Evolutionary conservation across 768 basidiomycete species (phyloP).

Genomic region (Hericium erinaceus): DNA sequence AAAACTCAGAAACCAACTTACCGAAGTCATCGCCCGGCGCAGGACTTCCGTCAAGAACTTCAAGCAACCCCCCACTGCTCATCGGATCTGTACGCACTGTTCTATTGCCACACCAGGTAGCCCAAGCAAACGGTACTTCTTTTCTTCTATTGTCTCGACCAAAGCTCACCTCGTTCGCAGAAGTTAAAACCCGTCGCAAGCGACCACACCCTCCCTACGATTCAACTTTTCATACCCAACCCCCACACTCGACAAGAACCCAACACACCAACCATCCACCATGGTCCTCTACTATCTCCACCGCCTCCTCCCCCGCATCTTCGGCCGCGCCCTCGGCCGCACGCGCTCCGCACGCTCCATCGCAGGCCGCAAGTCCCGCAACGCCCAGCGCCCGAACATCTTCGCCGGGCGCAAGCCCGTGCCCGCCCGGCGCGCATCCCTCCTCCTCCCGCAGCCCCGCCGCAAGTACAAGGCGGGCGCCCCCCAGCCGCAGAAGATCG

Average conservation of each 20-base stretch:
- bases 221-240: neutral
- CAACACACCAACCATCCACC: no score
- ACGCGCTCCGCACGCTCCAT: neutral
- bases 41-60: neutral
- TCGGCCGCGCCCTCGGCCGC: neutral
- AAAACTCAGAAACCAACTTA: neutral
- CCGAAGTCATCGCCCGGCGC: neutral
- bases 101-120: no score
- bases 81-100: neutral
- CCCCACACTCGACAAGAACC: neutral
- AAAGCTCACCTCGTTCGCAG: no score
- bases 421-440: neutral
- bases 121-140: no score
- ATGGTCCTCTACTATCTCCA: neutral
- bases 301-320: neutral
- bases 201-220: neutral
- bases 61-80: neutral
- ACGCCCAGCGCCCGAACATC: neutral
- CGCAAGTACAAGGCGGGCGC: conserved; percentile 1
- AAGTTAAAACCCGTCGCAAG: neutral
- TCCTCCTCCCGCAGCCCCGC: conserved; percentile 4
- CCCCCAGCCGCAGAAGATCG: neutral
- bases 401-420: conserved; percentile 1
- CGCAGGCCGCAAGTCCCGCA: neutral
- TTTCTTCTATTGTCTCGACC: no score